Conservation (phyloP, 257 asterid genomes). For the Solanum sejunctum region DNA sequence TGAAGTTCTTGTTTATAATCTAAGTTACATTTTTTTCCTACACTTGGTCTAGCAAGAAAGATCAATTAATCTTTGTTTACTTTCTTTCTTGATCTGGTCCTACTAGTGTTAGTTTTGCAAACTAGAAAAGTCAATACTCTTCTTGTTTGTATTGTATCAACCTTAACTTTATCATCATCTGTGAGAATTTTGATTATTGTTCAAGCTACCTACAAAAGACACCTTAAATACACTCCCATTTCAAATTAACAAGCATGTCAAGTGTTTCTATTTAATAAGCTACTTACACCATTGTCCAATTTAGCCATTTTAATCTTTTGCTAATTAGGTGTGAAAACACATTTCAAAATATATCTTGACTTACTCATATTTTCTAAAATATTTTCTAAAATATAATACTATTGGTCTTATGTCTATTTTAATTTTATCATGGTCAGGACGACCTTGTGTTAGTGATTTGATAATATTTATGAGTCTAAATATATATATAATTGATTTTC, state of each 20-base stretch:
- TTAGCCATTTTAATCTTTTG: no score
- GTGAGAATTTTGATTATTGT: not conserved
- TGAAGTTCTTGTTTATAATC: constrained; percentile 62
- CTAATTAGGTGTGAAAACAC: no score
- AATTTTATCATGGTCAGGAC: not conserved
- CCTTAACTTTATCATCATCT: not conserved
- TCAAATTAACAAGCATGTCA: not conserved
- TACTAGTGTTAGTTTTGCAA: not conserved
- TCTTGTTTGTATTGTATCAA: not conserved
- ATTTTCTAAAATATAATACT: not conserved
- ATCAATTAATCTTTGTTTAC: not conserved
- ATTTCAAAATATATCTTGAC: no score
- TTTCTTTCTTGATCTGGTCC: not conserved
- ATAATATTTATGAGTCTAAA: not conserved
- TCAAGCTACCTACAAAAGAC: not conserved
- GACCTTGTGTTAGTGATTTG: not conserved
- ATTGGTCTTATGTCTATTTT: not conserved
- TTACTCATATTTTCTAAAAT: no score
- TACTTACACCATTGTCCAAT: not conserved
- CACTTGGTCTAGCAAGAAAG: not conserved
- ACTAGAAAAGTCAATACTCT: not conserved
- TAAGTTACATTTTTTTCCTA: not conserved
- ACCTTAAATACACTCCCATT: not conserved
- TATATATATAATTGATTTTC: not conserved
- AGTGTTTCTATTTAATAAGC: not conserved